Conservation (phyloP, 768 basidiomycete species). For the Strobilomyces echinocephalus region DNA sequence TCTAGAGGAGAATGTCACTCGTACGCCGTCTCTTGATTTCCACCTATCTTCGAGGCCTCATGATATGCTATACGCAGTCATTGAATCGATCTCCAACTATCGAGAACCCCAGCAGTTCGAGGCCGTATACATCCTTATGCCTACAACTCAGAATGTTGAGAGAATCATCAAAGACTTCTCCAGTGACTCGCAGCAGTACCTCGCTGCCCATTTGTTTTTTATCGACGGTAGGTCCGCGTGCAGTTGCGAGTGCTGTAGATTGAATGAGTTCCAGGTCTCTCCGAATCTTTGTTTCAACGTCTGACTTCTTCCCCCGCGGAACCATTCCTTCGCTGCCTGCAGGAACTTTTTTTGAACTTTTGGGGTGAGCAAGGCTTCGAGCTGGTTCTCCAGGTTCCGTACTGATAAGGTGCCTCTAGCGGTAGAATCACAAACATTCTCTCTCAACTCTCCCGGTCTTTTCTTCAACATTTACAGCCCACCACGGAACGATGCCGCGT, state of each 20-base stretch:
- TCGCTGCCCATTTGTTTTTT: slow-evolving; percentile 87
- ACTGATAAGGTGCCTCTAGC: slow-evolving; percentile 42
- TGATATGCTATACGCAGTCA: slow-evolving; percentile 49
- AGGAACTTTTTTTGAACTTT: slow-evolving; percentile 90
- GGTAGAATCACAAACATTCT: slow-evolving; percentile 82
- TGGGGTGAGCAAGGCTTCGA: slow-evolving; percentile 59
- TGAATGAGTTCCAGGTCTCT: slow-evolving; percentile 48
- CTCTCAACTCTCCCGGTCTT: slow-evolving; percentile 64
- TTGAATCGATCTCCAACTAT: slow-evolving; percentile 82
- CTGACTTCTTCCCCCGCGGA: slow-evolving; percentile 74
- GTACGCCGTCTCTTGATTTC: slow-evolving; percentile 45
- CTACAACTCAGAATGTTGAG: slow-evolving; percentile 90
- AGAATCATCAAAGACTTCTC: slow-evolving; percentile 84
- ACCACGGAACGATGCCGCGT: slow-evolving; percentile 64
- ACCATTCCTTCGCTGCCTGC: slow-evolving; percentile 67
- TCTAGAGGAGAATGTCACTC: slow-evolving; percentile 91
- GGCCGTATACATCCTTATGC: slow-evolving; percentile 91
- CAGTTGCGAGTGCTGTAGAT: background rate
- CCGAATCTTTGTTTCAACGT: slow-evolving; percentile 72
- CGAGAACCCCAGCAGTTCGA: slow-evolving; percentile 86
- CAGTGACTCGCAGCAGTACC: slow-evolving; percentile 62
- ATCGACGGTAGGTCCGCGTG: slow-evolving; percentile 63
- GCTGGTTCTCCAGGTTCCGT: background rate
- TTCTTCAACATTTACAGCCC: slow-evolving; percentile 92
- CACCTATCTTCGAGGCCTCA: background rate